phyloP scores from a whole-genome alignment of 805 yeast species.

The Yarrowia porcina region DNA sequence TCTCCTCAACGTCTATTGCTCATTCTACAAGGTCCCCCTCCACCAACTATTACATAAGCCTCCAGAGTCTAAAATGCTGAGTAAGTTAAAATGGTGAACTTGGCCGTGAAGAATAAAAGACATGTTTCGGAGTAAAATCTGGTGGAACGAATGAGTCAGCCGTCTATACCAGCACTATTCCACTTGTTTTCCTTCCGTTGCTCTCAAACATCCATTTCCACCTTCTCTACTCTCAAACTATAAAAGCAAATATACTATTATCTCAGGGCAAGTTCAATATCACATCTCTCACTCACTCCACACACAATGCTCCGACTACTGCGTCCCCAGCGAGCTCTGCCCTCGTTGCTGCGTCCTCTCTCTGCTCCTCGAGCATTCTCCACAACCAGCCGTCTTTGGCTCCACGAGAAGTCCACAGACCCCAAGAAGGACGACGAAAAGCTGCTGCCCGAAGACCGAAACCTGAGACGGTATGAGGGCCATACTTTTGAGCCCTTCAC shows the following conservation, averaged over 20 bases:
- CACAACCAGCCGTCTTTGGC: neutral
- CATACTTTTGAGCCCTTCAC: slow-evolving; percentile 15
- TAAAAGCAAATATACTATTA: slow-evolving; percentile 9
- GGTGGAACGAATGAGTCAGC: no score
- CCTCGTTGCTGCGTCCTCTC: neutral
- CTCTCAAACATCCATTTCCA: neutral
- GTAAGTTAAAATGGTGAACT: no score
- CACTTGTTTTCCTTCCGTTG: no score
- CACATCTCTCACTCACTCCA: neutral
- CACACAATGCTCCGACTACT: slow-evolving; percentile 16
- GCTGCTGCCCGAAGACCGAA: slow-evolving; percentile 21
- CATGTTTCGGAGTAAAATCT: no score
- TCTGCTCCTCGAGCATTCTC: neutral
- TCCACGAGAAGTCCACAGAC: slow-evolving; percentile 2
- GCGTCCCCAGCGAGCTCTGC: neutral
- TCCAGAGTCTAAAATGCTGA: no score
- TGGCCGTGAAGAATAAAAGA: no score
- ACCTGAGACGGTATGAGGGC: slow-evolving; percentile 19
- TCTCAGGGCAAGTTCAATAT: neutral
- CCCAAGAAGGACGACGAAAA: slow-evolving; percentile 18
- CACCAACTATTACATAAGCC: no score
- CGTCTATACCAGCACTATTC: no score
- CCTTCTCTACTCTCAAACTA: neutral
- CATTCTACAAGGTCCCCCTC: no score
- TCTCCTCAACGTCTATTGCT: no score